phyloP scores from a whole-genome alignment of 2,329 filamentous ascomycete species.

The Fusarium tupiense region DNA sequence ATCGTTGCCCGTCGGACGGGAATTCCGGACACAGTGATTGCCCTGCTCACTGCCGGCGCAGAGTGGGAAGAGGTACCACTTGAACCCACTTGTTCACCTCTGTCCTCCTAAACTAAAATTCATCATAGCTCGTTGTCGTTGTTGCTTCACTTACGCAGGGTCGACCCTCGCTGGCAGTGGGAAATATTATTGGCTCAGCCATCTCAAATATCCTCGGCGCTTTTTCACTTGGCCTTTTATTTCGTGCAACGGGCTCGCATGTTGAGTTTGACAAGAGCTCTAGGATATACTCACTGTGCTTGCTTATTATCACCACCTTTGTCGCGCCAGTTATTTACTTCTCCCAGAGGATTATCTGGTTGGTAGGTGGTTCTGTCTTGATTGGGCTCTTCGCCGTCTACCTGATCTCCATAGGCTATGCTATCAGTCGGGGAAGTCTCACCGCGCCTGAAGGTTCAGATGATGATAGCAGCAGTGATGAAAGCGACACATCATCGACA shows the following conservation, averaged over 20 bases:
- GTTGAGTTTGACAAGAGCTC: neutral
- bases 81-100: fast-evolving
- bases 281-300: fast-evolving
- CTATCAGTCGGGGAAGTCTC: neutral
- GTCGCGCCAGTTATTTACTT: neutral
- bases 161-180: neutral
- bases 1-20: neutral
- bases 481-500: neutral
- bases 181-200: neutral
- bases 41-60: neutral
- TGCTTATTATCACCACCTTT: neutral
- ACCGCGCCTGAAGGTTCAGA: neutral
- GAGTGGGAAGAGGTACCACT: neutral
- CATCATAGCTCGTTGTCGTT: neutral
- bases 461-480: neutral
- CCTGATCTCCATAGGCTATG: neutral
- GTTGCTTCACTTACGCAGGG: neutral
- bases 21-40: neutral
- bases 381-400: neutral
- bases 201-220: neutral
- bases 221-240: neutral
- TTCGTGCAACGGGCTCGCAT: fast-evolving
- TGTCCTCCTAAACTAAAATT: fast-evolving
- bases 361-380: neutral
- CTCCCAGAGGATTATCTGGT: fast-evolving